Evolutionary conservation across 2,329 filamentous ascomycete genomes (phyloP), one percentile per base, ranked within the genome.

Genomic region (Calonectria multiphialidica): DNA sequence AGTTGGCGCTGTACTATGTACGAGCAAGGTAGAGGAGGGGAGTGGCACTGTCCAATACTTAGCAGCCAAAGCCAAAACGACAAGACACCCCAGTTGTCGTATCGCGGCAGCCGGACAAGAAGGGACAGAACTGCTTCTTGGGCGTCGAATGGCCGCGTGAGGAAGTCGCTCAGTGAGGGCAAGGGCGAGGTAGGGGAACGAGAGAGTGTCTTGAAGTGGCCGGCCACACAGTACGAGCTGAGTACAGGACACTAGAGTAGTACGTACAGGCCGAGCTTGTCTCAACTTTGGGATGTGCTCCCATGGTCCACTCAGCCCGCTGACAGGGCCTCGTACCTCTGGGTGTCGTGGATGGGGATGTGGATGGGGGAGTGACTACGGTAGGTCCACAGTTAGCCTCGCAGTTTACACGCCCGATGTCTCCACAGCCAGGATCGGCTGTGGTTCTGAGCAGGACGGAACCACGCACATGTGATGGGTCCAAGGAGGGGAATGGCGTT

Each of bases 281-380:
- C 73, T 80, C 68, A 75, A 77, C 66, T 55, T 12, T 64, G 72
- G 71, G 78, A 66, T 70, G 72, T 71, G 73, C 76, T 76, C 73
- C 73, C 72, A 78, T 77, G 74, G 75, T 77, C 78, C 78, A 79
- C 78, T 67, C 62, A 71, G 70, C 71, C 72, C 64, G 72, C 76
- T 78, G 78, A 71, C 78, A 77, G 78, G 78, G 77, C 70, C 68
- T 53, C 71, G 59, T 44, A 50, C 44, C 50, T 72, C 69, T 59
- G 47, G 62, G 44, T 37, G 50, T 72, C 71, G 71, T 75, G 77
- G 76, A 74, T 78, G 73, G 66, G 50, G 67, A 76, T 64, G 65
- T 18, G 16, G 42, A 44, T 44, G 42, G 69, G 37, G 69, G 69
- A 59, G n/a, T 37, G 35, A 55, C 53, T 57, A 40, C 50, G 72